Conservation (phyloP, 225 moss, liverwort and hornwort genomes). For the Climacium dendroides region DNA sequence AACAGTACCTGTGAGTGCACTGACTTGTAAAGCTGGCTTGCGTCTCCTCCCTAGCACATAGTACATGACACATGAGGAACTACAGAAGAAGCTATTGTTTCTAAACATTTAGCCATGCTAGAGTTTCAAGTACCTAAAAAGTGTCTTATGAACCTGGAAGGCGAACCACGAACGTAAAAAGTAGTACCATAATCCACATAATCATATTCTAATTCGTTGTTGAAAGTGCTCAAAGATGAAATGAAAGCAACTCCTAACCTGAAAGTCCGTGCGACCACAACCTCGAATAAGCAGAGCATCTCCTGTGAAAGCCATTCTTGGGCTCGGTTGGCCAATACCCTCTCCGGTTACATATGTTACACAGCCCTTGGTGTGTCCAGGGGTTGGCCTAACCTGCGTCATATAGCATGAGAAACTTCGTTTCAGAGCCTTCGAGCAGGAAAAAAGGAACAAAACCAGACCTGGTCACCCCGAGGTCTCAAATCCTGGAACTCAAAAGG, state of each 20-base stretch:
- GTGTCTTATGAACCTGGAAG: background rate
- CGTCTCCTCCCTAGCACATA: slow-evolving; percentile 46
- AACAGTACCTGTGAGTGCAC: slow-evolving; percentile 67
- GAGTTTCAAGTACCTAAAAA: background rate
- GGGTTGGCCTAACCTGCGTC: slow-evolving; percentile 59
- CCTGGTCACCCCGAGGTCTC: background rate
- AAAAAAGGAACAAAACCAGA: background rate
- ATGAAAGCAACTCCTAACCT: slow-evolving; percentile 14
- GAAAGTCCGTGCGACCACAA: slow-evolving; percentile 92
- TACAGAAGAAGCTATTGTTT: background rate
- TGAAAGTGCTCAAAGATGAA: background rate
- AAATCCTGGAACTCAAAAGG: background rate
- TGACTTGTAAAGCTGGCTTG: slow-evolving; percentile 59
- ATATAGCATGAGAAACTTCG: background rate
- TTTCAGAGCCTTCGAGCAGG: background rate
- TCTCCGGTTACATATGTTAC: slow-evolving; percentile 79
- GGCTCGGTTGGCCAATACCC: slow-evolving; percentile 37
- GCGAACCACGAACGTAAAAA: background rate
- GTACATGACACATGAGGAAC: background rate
- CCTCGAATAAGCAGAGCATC: slow-evolving; percentile 90
- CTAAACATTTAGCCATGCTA: background rate
- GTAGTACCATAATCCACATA: background rate
- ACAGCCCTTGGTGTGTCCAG: slow-evolving; percentile 68
- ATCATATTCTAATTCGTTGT: background rate
- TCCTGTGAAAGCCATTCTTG: slow-evolving; percentile 86